phyloP scores from a whole-genome alignment of 352 stramenopile species.

The Blastocystis sp. region DNA sequence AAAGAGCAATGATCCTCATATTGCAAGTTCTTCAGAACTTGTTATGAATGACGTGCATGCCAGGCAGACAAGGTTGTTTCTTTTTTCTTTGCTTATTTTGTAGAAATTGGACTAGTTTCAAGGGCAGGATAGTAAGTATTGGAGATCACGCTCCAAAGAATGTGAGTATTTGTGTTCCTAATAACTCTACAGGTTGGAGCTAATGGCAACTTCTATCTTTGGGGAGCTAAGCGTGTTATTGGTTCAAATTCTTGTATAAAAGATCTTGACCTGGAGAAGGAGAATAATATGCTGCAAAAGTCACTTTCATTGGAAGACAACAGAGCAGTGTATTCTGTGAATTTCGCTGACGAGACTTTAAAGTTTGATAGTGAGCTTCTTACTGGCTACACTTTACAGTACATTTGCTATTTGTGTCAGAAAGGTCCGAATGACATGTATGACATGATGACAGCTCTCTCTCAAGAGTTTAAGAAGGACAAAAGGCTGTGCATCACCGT shows the following conservation, averaged over 20 bases:
- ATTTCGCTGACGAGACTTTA: neutral
- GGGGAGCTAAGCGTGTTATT: slow-evolving; percentile 11
- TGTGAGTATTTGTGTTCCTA: neutral
- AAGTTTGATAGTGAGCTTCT: neutral
- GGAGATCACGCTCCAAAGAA: neutral
- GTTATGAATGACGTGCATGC: neutral
- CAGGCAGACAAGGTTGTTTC: too few relatives aligned
- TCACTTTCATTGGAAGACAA: neutral
- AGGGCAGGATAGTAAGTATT: neutral
- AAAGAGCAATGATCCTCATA: neutral
- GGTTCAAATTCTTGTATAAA: slow-evolving; percentile 1
- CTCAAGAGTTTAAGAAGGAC: neutral
- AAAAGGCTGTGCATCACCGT: neutral
- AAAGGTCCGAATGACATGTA: neutral
- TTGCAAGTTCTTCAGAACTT: neutral
- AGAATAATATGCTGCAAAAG: neutral
- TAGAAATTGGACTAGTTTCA: neutral
- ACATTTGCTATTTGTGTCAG: neutral
- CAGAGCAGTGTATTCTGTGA: neutral
- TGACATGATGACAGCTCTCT: neutral
- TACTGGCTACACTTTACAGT: neutral
- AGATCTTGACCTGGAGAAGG: neutral
- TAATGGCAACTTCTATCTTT: slow-evolving; percentile 15
- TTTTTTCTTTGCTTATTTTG: neutral
- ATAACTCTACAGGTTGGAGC: neutral